A percentile compares a stretch with the other conserved stretches of the same genome.
Conservation (phyloP, 352 stramenopile genomes). For the Pythium oligandrum region DNA sequence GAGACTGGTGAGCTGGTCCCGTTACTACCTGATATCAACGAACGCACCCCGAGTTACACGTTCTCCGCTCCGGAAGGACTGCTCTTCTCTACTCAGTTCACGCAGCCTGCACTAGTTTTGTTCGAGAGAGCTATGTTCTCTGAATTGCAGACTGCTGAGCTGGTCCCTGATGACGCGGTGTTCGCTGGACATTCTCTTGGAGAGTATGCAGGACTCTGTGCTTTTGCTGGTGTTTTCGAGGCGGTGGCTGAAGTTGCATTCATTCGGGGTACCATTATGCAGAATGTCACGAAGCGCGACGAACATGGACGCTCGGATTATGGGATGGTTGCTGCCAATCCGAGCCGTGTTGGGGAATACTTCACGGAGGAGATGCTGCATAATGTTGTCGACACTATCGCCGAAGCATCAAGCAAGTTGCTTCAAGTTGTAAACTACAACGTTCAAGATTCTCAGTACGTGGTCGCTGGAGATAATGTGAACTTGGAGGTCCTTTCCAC, state of each 20-base stretch:
- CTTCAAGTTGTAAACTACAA: constrained; percentile 89
- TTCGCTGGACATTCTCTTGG: constrained; percentile 88
- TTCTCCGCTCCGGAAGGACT: constrained; percentile 73
- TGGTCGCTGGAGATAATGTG: constrained; percentile 78
- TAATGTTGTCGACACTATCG: constrained; percentile 62
- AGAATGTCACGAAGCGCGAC: constrained; percentile 31
- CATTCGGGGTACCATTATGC: constrained; percentile 52
- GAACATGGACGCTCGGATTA: constrained; percentile 69
- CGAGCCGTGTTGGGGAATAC: constrained; percentile 58
- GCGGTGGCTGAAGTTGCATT: constrained; percentile 82
- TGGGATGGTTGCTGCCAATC: constrained; percentile 84
- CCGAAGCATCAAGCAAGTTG: constrained; percentile 52
- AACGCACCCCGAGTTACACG: constrained; percentile 72
- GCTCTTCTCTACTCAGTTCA: constrained; percentile 86
- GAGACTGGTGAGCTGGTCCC: constrained; percentile 42
- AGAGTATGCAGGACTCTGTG: constrained; percentile 81
- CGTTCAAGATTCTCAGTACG: constrained; percentile 79
- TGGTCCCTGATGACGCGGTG: constrained; percentile 64
- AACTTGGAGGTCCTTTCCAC: constrained; percentile 79
- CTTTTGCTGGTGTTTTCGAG: constrained; percentile 67
- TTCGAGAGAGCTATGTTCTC: constrained; percentile 85
- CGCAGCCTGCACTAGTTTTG: constrained; percentile 73
- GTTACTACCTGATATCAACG: constrained; percentile 76
- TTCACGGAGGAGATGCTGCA: constrained; percentile 70
- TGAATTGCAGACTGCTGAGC: constrained; percentile 60